Conservation (phyloP, 2,329 filamentous ascomycete species). For the Colletotrichum abscissum region DNA sequence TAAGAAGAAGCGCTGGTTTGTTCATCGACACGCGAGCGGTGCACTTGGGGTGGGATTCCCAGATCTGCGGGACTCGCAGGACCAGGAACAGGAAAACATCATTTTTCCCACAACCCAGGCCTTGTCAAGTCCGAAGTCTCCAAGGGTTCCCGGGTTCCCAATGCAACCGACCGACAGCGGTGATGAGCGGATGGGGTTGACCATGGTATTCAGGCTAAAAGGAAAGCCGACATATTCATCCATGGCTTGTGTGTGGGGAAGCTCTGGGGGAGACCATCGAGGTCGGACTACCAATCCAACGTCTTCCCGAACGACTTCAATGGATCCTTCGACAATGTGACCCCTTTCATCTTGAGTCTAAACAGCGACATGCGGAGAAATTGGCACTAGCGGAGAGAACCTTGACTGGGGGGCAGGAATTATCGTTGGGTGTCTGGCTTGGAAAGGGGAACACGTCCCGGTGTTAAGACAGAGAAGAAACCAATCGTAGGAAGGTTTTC, state of each 20-base stretch:
- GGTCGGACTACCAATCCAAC: background rate
- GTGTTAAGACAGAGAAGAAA: background rate
- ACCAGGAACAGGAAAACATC: background rate
- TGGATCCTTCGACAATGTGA: conserved; percentile 18
- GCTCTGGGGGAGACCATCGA: background rate
- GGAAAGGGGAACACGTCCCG: background rate
- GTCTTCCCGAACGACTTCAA: background rate
- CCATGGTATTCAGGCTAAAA: conserved; percentile 34
- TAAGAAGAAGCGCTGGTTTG: background rate
- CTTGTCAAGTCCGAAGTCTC: background rate
- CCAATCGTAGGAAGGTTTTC: background rate
- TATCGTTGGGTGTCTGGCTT: background rate
- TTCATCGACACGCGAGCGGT: background rate
- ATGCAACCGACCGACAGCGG: background rate
- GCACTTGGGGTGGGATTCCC: background rate
- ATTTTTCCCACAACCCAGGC: background rate
- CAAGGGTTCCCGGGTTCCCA: background rate
- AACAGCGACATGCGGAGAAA: conserved; percentile 22
- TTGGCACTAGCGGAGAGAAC: conserved; percentile 8
- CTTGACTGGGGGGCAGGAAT: background rate
- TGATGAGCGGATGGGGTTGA: background rate
- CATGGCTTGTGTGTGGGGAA: conserved; percentile 16
- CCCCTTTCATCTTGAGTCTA: conserved; percentile 24
- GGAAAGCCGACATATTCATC: conserved; percentile 20
- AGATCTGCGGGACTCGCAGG: conserved; percentile 19